Base-by-base conservation (phyloP, 139 green algal genomes). In the Chlorella vulgaris region DNA sequence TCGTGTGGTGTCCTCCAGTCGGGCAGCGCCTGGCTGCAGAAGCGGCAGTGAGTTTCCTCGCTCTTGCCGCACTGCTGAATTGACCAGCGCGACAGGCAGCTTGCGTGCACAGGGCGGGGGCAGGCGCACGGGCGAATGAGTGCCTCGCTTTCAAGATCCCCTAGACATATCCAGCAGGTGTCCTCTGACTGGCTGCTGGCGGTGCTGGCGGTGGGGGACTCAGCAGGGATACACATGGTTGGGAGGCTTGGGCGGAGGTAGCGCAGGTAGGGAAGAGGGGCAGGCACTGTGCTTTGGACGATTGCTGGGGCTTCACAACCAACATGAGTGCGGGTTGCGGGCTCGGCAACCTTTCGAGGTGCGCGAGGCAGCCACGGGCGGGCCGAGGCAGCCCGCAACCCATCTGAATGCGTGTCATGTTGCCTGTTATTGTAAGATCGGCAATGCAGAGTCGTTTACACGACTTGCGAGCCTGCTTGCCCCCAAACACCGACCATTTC, bases 21-120 rank as follows among this genome's bases (percentile, higher is more conserved):
- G 0, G 87, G 87, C 47, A 91, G 70, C 13, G 73, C 73, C 1
- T 40, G n/a, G 22, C 79, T 61, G 83, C 87, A 91, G 74, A 91
- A 65, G 22, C 55, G 55, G 55, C 55, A 65, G 15, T 65, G 55
- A 15, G 5, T 28, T 29, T 65, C 55, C 55, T 65, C 55, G 18
- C n/a, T 5, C 21, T 29, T 28, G 18, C 55, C 55, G 5, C 18
- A 28, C 15, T 15, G n/a, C 15, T 65, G 55, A 15, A 65, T 8
- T 28, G 5, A n/a, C 55, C 55, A 65, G 55, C 55, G 55, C 18
- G 18, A 31, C 18, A 65, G 15, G 21, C 55, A 65, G 55, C 18
- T 8, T 31, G 22, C 15, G 55, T 65, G 55, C 55, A 65, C 55
- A 21, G 5, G 8, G 15, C 55, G 15, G 55, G 55, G 55, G 55